Conservation (phyloP, 2,329 filamentous ascomycete genomes). For the Zymoseptoria passerinii region DNA sequence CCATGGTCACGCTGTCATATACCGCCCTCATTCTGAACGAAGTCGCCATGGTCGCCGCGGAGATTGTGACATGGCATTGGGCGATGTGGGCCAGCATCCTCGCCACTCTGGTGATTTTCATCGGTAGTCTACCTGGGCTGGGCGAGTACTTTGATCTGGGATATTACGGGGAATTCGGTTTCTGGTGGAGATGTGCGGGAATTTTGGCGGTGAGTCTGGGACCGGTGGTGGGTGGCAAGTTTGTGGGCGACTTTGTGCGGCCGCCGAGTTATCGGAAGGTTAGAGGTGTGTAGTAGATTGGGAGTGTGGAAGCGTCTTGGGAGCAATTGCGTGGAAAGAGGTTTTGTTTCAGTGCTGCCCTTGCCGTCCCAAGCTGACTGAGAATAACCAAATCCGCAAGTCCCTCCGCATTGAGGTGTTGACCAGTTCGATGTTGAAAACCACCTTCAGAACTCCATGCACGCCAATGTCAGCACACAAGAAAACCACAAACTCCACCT, state of each 20-base stretch:
- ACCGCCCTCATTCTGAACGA: slow-evolving; percentile 90
- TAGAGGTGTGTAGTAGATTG: slow-evolving; percentile 26
- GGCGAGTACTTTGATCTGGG: slow-evolving; percentile 80
- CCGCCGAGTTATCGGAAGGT: slow-evolving; percentile 95
- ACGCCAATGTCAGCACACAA: too few species aligned
- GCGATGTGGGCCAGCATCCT: slow-evolving; percentile 80
- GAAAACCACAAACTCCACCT: too few species aligned
- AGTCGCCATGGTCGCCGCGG: slow-evolving; percentile 91
- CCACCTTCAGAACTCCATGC: too few species aligned
- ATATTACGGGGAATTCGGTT: slow-evolving; percentile 71
- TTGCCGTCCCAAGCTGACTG: too few species aligned
- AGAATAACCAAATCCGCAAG: too few species aligned
- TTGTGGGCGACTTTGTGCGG: slow-evolving; percentile 75
- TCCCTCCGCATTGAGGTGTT: too few species aligned
- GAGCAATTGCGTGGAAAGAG: too few species aligned
- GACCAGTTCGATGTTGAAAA: too few species aligned
- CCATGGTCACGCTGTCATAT: slow-evolving; percentile 85
- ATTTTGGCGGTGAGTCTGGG: slow-evolving; percentile 73
- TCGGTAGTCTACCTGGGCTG: slow-evolving; percentile 76
- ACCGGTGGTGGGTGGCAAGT: slow-evolving; percentile 79
- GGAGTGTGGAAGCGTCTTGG: too few species aligned
- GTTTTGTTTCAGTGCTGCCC: too few species aligned
- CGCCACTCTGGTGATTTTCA: slow-evolving; percentile 72
- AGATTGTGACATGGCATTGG: slow-evolving; percentile 94
- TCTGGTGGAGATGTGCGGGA: slow-evolving; percentile 78